Evolutionary conservation across 495 filamentous ascomycete genomes (phyloP).

Genomic region (Stereocaulon alpinum): DNA sequence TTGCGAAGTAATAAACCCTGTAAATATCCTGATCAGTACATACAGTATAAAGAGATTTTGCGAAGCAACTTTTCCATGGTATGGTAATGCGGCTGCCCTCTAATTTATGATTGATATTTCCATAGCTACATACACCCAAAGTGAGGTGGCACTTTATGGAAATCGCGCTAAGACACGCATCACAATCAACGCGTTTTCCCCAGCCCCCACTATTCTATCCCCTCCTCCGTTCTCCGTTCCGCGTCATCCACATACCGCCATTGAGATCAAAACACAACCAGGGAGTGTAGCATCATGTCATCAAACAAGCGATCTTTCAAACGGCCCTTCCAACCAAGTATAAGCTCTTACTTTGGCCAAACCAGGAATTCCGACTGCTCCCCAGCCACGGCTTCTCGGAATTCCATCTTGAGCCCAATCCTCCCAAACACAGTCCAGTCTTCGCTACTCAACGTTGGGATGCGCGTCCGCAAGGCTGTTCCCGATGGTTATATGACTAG

Average conservation of each 20-base stretch:
- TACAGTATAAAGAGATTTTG: too few species aligned
- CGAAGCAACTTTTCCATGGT: too few species aligned
- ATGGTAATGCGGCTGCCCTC: too few species aligned
- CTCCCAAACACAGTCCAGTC: constrained; percentile 58
- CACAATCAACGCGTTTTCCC: not conserved
- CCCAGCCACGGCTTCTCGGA: constrained; percentile 27
- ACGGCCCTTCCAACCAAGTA: constrained; percentile 34
- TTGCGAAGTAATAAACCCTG: too few species aligned
- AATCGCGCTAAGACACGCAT: constrained; percentile 3
- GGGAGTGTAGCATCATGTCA: not conserved
- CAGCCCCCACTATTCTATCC: not conserved
- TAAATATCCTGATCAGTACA: too few species aligned
- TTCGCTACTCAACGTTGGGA: constrained; percentile 75
- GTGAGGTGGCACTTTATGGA: not conserved
- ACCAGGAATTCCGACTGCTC: constrained; percentile 10
- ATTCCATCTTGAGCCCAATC: constrained; percentile 34
- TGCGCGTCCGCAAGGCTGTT: constrained; percentile 84
- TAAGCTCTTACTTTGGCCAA: constrained; percentile 31
- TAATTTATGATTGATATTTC: too few species aligned
- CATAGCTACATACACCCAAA: not conserved
- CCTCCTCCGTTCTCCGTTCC: not conserved
- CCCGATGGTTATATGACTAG: constrained; percentile 84
- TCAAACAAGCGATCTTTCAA: constrained; percentile 22
- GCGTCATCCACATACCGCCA: not conserved
- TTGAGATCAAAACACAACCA: not conserved